These are phyloP conservation scores for Nicotiana rustica DNA, from an alignment of 305 asterid species.

Conservation along the genomic window DNA sequence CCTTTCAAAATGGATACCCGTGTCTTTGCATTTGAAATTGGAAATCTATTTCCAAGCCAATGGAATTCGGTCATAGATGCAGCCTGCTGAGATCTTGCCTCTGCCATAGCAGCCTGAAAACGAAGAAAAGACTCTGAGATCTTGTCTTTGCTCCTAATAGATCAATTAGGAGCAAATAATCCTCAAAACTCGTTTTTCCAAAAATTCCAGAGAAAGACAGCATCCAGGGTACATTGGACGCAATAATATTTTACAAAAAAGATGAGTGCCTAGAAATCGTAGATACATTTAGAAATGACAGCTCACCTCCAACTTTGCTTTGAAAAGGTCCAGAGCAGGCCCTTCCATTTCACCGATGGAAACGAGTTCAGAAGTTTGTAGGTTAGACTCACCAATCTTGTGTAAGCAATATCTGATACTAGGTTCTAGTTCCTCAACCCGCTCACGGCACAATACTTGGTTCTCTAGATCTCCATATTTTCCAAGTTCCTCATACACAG, in stretches of 20 bases:
- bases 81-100: constrained; percentile 98
- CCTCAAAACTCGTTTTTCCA: neutral
- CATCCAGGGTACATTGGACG: constrained; percentile 13
- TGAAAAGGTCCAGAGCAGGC: constrained; percentile 93
- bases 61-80: constrained; percentile 92
- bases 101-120: constrained; percentile 92
- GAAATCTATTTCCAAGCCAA: constrained; percentile 92
- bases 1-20: constrained; percentile 92
- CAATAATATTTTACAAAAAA: neutral
- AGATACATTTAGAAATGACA: constrained; percentile 24
- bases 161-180: constrained; percentile 17
- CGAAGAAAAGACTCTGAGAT: constrained; percentile 34
- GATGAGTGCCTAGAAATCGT: neutral
- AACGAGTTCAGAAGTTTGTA: constrained; percentile 82
- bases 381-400: constrained; percentile 89
- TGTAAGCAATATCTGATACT: constrained; percentile 87
- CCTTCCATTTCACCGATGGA: constrained; percentile 94
- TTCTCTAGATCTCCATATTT: constrained; percentile 95
- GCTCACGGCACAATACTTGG: constrained; percentile 89
- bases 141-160: neutral
- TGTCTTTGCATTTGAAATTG: constrained; percentile 92
- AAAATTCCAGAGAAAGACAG: neutral
- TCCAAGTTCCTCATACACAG: constrained; percentile 98
- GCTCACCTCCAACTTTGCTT: constrained; percentile 91
- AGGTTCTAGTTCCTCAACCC: constrained; percentile 96